Conservation (phyloP, 2,329 filamentous ascomycete species). For the Calycina marina region DNA sequence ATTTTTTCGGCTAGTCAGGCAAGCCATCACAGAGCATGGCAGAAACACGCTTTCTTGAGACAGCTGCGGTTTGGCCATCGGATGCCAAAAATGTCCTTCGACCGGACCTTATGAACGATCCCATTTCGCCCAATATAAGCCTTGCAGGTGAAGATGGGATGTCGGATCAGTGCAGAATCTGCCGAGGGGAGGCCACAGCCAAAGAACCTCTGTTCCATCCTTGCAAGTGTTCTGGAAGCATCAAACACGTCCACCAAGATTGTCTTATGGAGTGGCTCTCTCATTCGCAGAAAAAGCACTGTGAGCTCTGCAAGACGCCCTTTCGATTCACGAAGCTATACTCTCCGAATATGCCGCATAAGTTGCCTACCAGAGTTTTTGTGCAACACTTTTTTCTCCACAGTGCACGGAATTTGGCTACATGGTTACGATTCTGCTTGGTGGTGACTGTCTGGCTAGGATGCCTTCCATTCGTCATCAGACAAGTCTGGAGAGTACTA, state of each 20-base stretch:
- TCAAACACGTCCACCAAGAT: conserved; percentile 95
- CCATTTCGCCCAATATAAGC: conserved; percentile 30
- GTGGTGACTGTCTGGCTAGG: conserved; percentile 81
- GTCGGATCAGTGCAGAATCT: conserved; percentile 63
- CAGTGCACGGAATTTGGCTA: conserved; percentile 52
- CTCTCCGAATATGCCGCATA: conserved; percentile 79
- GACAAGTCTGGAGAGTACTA: conserved; percentile 80
- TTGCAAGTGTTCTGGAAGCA: conserved; percentile 97
- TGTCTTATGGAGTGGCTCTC: conserved; percentile 98
- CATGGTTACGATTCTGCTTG: conserved; percentile 64
- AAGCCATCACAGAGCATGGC: too few relatives aligned
- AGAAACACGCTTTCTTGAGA: too few relatives aligned
- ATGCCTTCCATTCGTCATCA: conserved; percentile 79
- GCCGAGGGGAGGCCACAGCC: conserved; percentile 69
- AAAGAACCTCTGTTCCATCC: conserved; percentile 89
- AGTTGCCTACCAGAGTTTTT: conserved; percentile 69
- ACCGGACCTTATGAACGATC: conserved; percentile 43
- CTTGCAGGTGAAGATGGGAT: conserved; percentile 17
- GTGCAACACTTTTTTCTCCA: conserved; percentile 64
- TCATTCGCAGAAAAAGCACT: conserved; percentile 98
- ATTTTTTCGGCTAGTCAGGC: too few relatives aligned
- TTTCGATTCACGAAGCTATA: conserved; percentile 98
- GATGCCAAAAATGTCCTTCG: too few relatives aligned
- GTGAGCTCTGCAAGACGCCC: conserved; percentile 96
- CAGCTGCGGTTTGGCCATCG: too few relatives aligned